These are phyloP conservation scores for Pseudogymnoascus sp. DNA, from an alignment of 2,329 filamentous ascomycete genomes.

Conservation along the genomic window DNA sequence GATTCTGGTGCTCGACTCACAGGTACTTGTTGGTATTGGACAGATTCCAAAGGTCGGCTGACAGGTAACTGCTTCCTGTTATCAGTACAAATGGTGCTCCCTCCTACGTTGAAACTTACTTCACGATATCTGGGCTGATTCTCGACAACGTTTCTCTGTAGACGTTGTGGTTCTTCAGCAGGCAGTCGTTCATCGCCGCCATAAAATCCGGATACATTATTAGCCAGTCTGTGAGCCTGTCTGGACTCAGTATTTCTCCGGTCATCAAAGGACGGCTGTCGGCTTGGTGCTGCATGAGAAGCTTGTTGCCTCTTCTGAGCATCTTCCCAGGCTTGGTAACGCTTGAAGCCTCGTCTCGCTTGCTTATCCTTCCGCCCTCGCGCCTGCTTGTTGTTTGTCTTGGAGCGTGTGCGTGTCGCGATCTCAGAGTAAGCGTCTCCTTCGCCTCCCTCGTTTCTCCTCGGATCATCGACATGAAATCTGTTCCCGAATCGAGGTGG, in stretches of 20 bases:
- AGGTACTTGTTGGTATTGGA: not conserved
- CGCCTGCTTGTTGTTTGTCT: conserved; percentile 11
- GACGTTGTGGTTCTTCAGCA: not conserved
- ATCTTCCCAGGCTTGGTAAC: conserved; percentile 29
- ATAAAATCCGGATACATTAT: not conserved
- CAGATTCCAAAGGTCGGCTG: not conserved
- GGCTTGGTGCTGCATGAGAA: not conserved
- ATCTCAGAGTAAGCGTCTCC: conserved; percentile 9
- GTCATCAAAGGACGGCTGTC: not conserved
- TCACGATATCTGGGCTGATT: not conserved
- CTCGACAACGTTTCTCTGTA: not conserved
- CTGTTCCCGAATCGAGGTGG: not conserved
- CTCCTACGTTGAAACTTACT: not conserved
- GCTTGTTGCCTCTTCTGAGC: conserved; percentile 21
- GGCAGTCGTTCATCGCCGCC: not conserved
- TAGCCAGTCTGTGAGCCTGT: not conserved
- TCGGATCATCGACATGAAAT: not conserved
- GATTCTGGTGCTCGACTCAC: not conserved
- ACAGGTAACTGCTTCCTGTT: not conserved
- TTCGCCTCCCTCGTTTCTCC: not conserved
- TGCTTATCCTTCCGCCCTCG: conserved; percentile 15
- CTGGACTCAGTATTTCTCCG: not conserved
- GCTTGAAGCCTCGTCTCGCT: conserved; percentile 24
- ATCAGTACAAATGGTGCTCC: not conserved
- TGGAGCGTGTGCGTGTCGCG: conserved; percentile 18